phyloP scores from a whole-genome alignment of 805 yeast genomes.

The Ogataea wickerhamii region DNA sequence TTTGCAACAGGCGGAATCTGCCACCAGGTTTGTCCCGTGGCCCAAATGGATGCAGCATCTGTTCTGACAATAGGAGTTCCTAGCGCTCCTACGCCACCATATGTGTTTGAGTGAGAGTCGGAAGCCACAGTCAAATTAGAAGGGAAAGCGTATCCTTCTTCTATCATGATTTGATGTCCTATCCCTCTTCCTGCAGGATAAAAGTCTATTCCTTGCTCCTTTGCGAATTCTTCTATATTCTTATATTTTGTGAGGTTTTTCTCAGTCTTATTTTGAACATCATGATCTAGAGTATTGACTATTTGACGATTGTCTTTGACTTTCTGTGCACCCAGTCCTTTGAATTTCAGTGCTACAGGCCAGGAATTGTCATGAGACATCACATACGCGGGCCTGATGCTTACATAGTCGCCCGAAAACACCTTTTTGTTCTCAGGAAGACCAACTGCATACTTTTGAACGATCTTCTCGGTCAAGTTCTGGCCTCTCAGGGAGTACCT shows the following conservation, averaged over 20 bases:
- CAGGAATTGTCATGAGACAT: conserved; percentile 99
- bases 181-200: conserved; percentile 99
- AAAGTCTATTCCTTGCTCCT: conserved; percentile 88
- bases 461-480: conserved; percentile 92
- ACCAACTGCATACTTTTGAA: conserved; percentile 89
- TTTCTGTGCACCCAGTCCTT: conserved; percentile 85
- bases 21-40: conserved; percentile 99
- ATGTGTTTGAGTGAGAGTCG: conserved; percentile 96
- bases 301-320: conserved; percentile 86
- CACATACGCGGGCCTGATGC: conserved; percentile 93
- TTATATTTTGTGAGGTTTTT: conserved; percentile 83
- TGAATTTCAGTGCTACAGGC: conserved; percentile 98
- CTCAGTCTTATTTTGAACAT: conserved; percentile 89
- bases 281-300: conserved; percentile 96
- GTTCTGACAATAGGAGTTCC: conserved; percentile 99
- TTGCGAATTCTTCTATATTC: conserved; percentile 87
- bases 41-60: conserved; percentile 99
- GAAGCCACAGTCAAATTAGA: conserved; percentile 90
- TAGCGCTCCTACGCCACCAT: conserved; percentile 93
- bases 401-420: conserved; percentile 88
- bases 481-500: conserved; percentile 46
- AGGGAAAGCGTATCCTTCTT: conserved; percentile 98
- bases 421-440: conserved; percentile 72
- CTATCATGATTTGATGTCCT: conserved; percentile 99
- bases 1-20: conserved; percentile 98